These are phyloP conservation scores for Xeromyces bisporus DNA, from an alignment of 495 filamentous ascomycete species.

Conservation along the genomic window DNA sequence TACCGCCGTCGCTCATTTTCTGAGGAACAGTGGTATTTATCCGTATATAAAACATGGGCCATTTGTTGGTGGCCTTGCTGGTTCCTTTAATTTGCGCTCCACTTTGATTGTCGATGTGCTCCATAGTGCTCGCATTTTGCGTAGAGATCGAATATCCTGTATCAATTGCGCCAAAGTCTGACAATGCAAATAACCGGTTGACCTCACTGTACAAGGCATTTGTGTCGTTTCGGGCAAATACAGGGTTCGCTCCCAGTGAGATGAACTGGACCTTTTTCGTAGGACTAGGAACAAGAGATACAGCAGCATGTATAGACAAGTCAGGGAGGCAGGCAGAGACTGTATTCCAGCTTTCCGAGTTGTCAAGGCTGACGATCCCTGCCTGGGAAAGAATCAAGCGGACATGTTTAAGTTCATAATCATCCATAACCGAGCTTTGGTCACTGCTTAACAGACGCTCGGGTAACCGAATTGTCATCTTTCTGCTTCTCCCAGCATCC, in stretches of 20 bases:
- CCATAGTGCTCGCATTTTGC: not conserved
- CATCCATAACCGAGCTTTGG: not conserved
- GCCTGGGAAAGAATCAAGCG: conserved; percentile 47
- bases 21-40: conserved; percentile 26
- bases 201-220: conserved; percentile 64
- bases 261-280: conserved; percentile 66
- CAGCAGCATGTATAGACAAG: conserved; percentile 45
- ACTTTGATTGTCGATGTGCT: conserved; percentile 34
- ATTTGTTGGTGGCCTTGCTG: conserved; percentile 56
- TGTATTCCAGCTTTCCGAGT: conserved; percentile 43
- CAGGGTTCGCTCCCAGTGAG: conserved; percentile 47
- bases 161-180: conserved; percentile 56
- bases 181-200: conserved; percentile 60
- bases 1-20: conserved; percentile 4
- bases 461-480: conserved; percentile 14
- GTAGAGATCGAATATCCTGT: conserved; percentile 5
- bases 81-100: conserved; percentile 36
- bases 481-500: conserved; percentile 15
- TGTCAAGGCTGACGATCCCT: conserved; percentile 35
- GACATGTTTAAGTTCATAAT: conserved; percentile 19
- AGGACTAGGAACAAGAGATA: conserved; percentile 52
- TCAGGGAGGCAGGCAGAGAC: conserved; percentile 43
- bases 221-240: conserved; percentile 31
- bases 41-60: conserved; percentile 81
- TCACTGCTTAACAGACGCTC: not conserved